Conservation (phyloP, 208 protist species). For the Spongospora subterranea region DNA sequence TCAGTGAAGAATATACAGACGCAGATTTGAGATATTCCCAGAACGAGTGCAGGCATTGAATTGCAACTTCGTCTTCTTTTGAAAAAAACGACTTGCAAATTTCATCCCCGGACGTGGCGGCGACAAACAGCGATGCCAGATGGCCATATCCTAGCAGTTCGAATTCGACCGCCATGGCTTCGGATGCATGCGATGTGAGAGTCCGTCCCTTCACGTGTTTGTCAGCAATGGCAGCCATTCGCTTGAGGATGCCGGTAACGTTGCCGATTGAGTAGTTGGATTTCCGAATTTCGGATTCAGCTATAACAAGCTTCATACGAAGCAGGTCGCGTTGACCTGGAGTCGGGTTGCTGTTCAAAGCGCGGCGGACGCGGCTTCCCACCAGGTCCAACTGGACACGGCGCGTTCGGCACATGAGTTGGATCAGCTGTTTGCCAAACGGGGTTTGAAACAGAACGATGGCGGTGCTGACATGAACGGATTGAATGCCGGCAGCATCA, state of each 20-base stretch:
- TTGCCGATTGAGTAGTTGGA: background rate
- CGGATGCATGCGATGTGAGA: background rate
- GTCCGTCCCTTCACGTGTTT: background rate
- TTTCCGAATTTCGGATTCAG: background rate
- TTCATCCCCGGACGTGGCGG: background rate
- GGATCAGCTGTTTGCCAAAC: background rate
- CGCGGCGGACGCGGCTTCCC: background rate
- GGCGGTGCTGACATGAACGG: background rate
- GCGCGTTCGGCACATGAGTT: background rate
- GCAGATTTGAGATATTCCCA: background rate
- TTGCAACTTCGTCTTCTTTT: background rate
- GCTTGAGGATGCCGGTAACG: background rate
- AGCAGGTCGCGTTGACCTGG: background rate
- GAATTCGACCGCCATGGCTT: background rate
- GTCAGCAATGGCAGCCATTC: constrained; percentile 11
- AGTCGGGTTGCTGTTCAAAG: background rate
- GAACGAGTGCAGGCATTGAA: background rate
- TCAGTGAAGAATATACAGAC: background rate
- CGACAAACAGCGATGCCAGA: background rate
- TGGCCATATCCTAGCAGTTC: background rate
- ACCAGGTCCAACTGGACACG: constrained; percentile 38
- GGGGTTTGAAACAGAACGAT: background rate
- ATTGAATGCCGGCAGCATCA: constrained; percentile 33
- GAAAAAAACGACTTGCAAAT: background rate
- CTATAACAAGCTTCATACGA: background rate